A percentile compares a stretch with the other conserved stretches of the same genome.
These are phyloP conservation scores for Klebsormidium nitens DNA, from an alignment of 139 green algal genomes.

Conservation along the genomic window DNA sequence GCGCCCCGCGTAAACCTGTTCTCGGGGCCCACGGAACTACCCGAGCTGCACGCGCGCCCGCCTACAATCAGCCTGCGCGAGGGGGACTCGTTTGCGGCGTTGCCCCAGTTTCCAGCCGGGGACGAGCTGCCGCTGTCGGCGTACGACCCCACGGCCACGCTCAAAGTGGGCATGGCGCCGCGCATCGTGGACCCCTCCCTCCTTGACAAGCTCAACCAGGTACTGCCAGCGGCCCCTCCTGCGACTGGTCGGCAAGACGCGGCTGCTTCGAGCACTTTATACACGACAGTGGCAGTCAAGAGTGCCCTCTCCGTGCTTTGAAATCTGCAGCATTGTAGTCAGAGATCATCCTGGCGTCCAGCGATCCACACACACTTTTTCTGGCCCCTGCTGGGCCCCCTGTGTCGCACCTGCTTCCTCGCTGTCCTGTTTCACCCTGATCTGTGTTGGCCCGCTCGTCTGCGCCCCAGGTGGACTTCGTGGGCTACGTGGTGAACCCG, in stretches of 20 bases:
- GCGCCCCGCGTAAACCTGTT: slow-evolving; percentile 35
- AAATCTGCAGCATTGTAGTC: too few species aligned
- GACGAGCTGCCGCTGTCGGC: slow-evolving; percentile 52
- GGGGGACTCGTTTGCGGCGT: not conserved
- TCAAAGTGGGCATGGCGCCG: slow-evolving; percentile 56
- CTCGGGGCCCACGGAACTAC: slow-evolving; percentile 21
- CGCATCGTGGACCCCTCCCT: slow-evolving; percentile 54
- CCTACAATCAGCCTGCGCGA: not conserved
- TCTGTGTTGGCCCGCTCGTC: not conserved
- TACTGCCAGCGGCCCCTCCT: too few species aligned
- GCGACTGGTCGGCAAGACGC: too few species aligned
- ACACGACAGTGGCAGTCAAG: too few species aligned
- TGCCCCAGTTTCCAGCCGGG: not conserved
- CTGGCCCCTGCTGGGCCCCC: too few species aligned
- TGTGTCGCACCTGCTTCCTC: not conserved
- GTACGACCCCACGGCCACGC: slow-evolving; percentile 34
- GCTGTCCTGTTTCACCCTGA: not conserved
- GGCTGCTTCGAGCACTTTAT: too few species aligned
- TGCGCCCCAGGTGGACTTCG: slow-evolving; percentile 60
- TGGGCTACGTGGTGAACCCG: slow-evolving; percentile 77
- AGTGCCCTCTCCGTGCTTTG: too few species aligned
- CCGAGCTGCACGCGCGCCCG: not conserved
- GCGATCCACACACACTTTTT: too few species aligned
- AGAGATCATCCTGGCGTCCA: too few species aligned
- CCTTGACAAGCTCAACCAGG: slow-evolving; percentile 53